Percentiles rank a stretch among this genome's conserved stretches.
Evolutionary conservation across 1,284 basidiomycete genomes (phyloP).

Genomic region (Rhodotorula sp.): DNA sequence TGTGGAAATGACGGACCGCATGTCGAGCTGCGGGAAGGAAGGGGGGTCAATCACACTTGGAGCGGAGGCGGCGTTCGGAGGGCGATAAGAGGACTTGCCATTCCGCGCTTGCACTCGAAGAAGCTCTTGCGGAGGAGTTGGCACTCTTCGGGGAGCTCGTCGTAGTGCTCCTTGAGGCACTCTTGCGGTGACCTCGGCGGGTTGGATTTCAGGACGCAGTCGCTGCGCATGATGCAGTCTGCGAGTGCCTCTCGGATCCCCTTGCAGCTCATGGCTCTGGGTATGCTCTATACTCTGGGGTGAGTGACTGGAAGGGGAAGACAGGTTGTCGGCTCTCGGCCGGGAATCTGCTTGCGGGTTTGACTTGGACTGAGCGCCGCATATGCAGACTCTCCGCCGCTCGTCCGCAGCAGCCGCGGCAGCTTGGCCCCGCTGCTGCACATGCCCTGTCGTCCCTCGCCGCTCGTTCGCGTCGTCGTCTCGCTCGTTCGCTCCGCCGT

Average conservation of each 20-base stretch:
- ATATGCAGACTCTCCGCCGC: neutral
- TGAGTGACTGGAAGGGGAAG: neutral
- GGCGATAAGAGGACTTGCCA: constrained; percentile 58
- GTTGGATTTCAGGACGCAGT: constrained; percentile 67
- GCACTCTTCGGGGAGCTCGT: constrained; percentile 73
- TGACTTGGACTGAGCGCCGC: neutral
- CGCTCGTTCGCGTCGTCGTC: constrained; percentile 4
- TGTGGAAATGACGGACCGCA: constrained; percentile 27
- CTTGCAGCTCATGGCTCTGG: constrained; percentile 65
- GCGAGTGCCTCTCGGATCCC: constrained; percentile 70
- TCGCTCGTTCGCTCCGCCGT: constrained; percentile 10
- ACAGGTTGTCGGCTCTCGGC: no score
- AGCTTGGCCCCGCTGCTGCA: neutral
- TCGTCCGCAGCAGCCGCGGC: neutral
- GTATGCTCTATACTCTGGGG: neutral
- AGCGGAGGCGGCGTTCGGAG: no score
- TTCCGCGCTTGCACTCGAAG: constrained; percentile 81
- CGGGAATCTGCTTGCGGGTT: neutral
- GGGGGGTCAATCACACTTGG: neutral
- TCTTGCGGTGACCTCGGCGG: constrained; percentile 54
- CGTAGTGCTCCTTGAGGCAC: constrained; percentile 67
- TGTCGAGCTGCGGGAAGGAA: constrained; percentile 30
- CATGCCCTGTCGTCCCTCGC: neutral
- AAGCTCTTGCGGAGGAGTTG: constrained; percentile 69
- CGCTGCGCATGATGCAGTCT: constrained; percentile 71